These are phyloP conservation scores for Boletellus ananiceps DNA, from an alignment of 768 basidiomycete genomes.

Conservation along the genomic window DNA sequence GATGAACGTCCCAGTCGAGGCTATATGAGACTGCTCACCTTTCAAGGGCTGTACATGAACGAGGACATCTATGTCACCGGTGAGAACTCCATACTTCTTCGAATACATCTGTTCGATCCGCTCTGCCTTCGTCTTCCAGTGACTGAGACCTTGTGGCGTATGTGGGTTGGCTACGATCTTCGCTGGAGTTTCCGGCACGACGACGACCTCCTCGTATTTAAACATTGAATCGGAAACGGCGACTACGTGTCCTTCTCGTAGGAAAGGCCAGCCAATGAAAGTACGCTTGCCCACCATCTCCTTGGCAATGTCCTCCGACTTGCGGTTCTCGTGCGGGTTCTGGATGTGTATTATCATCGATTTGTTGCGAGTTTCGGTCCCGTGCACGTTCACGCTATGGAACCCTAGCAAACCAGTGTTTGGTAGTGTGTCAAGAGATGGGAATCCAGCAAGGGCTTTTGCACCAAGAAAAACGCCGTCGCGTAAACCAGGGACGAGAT, in stretches of 20 bases:
- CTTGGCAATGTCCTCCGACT: slow-evolving; percentile 67
- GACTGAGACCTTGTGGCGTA: slow-evolving; percentile 54
- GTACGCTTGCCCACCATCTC: slow-evolving; percentile 72
- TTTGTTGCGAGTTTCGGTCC: slow-evolving; percentile 84
- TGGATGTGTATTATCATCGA: slow-evolving; percentile 88
- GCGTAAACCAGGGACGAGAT: slow-evolving; percentile 80
- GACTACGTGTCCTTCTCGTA: slow-evolving; percentile 86
- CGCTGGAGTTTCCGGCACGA: slow-evolving; percentile 46
- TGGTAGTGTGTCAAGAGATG: slow-evolving; percentile 87
- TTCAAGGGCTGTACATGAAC: slow-evolving; percentile 89
- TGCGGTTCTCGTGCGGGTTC: slow-evolving; percentile 64
- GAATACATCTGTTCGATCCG: slow-evolving; percentile 81
- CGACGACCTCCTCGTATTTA: slow-evolving; percentile 70
- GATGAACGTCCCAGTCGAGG: neutral
- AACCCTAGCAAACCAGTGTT: slow-evolving; percentile 70
- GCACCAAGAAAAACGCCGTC: slow-evolving; percentile 86
- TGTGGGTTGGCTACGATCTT: slow-evolving; percentile 74
- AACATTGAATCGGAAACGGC: slow-evolving; percentile 84
- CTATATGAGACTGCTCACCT: slow-evolving; percentile 43
- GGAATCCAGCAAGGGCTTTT: slow-evolving; percentile 91
- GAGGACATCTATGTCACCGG: slow-evolving; percentile 73
- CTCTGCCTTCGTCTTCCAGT: slow-evolving; percentile 82
- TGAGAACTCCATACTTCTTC: slow-evolving; percentile 83
- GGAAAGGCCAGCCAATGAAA: slow-evolving; percentile 90
- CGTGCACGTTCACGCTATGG: slow-evolving; percentile 93